phyloP scores from a whole-genome alignment of 352 stramenopile genomes.

The Bremia lactucae region DNA sequence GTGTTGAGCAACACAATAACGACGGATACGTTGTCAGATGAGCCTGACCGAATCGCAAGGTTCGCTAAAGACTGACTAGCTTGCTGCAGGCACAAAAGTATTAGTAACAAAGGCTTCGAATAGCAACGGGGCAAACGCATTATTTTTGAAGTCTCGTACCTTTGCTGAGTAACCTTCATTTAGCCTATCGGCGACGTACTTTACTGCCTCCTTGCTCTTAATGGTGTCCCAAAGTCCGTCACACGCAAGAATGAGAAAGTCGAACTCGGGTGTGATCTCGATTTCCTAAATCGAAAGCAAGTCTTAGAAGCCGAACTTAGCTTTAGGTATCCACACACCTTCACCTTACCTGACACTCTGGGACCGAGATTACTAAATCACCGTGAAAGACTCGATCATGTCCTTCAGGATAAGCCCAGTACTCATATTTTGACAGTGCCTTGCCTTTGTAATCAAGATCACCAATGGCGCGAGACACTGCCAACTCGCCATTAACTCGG shows the following conservation, averaged over 20 bases:
- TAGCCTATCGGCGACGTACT: slow-evolving; percentile 64
- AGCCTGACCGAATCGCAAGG: slow-evolving; percentile 79
- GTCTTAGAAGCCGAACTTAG: slow-evolving; percentile 1
- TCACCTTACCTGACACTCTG: slow-evolving; percentile 58
- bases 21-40: slow-evolving; percentile 84
- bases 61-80: slow-evolving; percentile 75
- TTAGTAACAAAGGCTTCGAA: slow-evolving; percentile 1
- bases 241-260: slow-evolving; percentile 88
- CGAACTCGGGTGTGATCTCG: slow-evolving; percentile 81
- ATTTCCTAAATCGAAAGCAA: slow-evolving; percentile 46
- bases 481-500: slow-evolving; percentile 87
- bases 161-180: slow-evolving; percentile 56
- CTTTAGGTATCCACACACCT: slow-evolving; percentile 1
- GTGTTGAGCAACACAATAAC: slow-evolving; percentile 74
- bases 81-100: slow-evolving; percentile 23
- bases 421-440: slow-evolving; percentile 61
- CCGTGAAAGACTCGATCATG: slow-evolving; percentile 71
- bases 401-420: slow-evolving; percentile 76
- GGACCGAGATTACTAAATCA: slow-evolving; percentile 78
- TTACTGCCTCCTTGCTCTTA: slow-evolving; percentile 86
- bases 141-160: slow-evolving; percentile 16
- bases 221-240: slow-evolving; percentile 90
- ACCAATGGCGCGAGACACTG: slow-evolving; percentile 86
- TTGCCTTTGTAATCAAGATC: slow-evolving; percentile 88
- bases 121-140: neutral